phyloP scores from a whole-genome alignment of 805 yeast genomes.

The Myxozyma melibiosi region DNA sequence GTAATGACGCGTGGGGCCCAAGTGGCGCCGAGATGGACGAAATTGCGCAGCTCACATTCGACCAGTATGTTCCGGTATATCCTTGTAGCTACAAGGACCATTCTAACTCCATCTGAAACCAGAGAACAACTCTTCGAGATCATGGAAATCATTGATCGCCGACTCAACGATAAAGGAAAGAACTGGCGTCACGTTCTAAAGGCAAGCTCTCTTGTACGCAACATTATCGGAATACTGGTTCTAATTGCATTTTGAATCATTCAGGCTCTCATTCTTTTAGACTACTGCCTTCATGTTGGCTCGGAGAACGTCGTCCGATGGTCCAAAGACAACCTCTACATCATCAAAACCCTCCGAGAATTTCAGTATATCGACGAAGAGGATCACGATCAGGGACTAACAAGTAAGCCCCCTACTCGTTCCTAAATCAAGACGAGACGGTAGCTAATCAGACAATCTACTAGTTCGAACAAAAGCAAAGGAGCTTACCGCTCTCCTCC shows the following conservation, averaged over 20 bases:
- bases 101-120: not conserved
- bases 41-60: conserved; percentile 71
- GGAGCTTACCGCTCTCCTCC: conserved; percentile 76
- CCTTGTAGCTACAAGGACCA: not conserved
- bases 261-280: conserved; percentile 76
- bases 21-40: conserved; percentile 79
- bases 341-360: conserved; percentile 87
- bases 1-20: conserved; percentile 88
- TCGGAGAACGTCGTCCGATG: conserved; percentile 87
- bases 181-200: conserved; percentile 97
- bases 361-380: conserved; percentile 78
- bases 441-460: not conserved
- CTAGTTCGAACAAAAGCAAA: conserved; percentile 79
- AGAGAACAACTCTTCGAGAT: conserved; percentile 77
- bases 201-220: conserved; percentile 11
- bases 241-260: not conserved
- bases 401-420: conserved; percentile 42
- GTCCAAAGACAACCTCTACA: conserved; percentile 86
- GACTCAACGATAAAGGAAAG: conserved; percentile 93
- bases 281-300: conserved; percentile 81
- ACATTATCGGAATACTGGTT: too few relatives aligned
- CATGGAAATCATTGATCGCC: conserved; percentile 90
- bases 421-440: not conserved
- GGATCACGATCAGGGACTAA: conserved; percentile 83
- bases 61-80: conserved; percentile 43